phyloP scores from a whole-genome alignment of 805 yeast genomes.

The Candida boleticola region DNA sequence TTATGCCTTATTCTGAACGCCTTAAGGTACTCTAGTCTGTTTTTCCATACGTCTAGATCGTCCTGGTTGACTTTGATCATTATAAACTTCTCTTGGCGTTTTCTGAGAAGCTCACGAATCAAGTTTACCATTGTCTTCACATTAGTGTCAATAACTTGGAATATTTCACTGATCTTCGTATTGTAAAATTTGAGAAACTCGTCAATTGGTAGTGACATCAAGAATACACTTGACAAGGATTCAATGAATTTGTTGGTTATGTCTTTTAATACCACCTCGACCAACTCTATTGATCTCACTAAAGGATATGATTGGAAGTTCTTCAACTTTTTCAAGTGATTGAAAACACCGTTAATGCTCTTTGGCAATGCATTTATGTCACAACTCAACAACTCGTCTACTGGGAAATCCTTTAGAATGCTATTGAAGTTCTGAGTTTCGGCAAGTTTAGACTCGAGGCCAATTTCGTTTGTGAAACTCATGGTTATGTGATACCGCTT shows the following conservation, averaged over 20 bases:
- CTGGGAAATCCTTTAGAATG: constrained; percentile 68
- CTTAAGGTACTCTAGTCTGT: constrained; percentile 41
- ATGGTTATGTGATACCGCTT: constrained; percentile 79
- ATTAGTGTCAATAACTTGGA: constrained; percentile 57
- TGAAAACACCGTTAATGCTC: constrained; percentile 49
- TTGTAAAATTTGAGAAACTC: constrained; percentile 34
- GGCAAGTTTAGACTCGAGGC: constrained; percentile 53
- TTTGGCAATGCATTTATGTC: constrained; percentile 32
- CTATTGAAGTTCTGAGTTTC: constrained; percentile 56
- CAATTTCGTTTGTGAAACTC: constrained; percentile 70
- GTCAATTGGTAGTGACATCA: constrained; percentile 43
- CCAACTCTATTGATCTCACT: constrained; percentile 58
- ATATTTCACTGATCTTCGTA: constrained; percentile 24
- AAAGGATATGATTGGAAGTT: constrained; percentile 57
- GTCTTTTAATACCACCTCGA: constrained; percentile 63
- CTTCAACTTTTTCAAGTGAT: constrained; percentile 62
- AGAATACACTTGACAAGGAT: constrained; percentile 31
- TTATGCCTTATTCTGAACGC: constrained; percentile 54
- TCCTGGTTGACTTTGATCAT: constrained; percentile 58
- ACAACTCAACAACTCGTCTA: constrained; percentile 45
- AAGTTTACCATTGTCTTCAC: constrained; percentile 62
- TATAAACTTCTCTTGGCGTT: constrained; percentile 67
- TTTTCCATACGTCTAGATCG: constrained; percentile 29
- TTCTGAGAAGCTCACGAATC: constrained; percentile 73
- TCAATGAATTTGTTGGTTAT: constrained; percentile 44